Evolutionary conservation across 78 protist species (phyloP).

Genomic region (Mantamonas sphyraenae): DNA sequence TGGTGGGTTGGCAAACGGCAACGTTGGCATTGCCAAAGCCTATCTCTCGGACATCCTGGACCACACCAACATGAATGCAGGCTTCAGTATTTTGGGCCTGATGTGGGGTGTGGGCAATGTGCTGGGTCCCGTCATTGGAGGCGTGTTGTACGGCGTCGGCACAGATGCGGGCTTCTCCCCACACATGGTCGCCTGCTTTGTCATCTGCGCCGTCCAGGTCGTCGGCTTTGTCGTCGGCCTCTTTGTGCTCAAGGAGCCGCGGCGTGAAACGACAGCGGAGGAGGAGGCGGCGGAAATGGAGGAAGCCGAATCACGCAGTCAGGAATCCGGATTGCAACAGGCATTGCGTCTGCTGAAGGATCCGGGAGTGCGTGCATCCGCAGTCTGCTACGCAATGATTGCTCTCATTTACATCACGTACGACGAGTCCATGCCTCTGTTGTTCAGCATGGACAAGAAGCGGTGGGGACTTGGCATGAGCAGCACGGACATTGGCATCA

Average conservation of each 20-base stretch:
- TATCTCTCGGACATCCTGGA: not conserved
- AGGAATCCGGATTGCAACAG: not conserved
- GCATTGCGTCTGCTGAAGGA: not conserved
- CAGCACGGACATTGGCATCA: no score
- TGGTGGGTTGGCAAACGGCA: not conserved
- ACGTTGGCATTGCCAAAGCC: not conserved
- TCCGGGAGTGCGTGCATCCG: not conserved
- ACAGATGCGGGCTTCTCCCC: not conserved
- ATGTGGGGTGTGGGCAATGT: not conserved
- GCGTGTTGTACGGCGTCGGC: not conserved
- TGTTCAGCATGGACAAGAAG: no score
- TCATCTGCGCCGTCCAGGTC: not conserved
- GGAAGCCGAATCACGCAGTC: not conserved
- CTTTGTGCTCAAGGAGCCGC: no score
- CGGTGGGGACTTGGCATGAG: no score
- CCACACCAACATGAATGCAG: not conserved
- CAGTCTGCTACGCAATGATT: not conserved
- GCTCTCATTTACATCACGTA: not conserved
- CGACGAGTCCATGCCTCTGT: no score
- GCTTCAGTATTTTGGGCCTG: not conserved
- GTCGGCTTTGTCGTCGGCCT: not conserved
- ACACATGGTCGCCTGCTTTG: not conserved
- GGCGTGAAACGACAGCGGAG: no score
- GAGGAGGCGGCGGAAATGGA: no score
- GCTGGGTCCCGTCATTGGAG: not conserved